These are phyloP conservation scores for Aspergillus sp. DNA, from an alignment of 2,329 filamentous ascomycete genomes.

Conservation along the genomic window DNA sequence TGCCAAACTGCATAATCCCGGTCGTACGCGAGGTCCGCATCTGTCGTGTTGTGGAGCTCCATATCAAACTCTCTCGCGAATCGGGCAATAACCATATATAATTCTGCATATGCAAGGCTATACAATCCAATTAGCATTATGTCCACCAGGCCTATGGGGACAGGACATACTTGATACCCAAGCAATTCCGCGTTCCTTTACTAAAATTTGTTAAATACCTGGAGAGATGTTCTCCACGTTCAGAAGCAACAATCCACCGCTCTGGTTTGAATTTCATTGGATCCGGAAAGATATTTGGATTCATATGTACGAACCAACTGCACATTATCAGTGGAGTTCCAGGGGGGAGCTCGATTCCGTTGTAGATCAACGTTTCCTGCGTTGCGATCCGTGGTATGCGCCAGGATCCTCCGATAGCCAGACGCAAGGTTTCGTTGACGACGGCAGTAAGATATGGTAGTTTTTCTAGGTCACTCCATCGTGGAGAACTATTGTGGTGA, in stretches of 20 bases:
- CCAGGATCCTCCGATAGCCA: slow-evolving; percentile 5
- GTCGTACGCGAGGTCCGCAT: slow-evolving; percentile 1
- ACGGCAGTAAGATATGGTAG: slow-evolving; percentile 16
- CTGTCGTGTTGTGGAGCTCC: slow-evolving; percentile 5
- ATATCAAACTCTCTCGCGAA: background rate
- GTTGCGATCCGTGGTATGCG: slow-evolving; percentile 3
- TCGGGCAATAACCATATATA: background rate
- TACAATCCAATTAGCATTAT: background rate
- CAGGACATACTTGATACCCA: slow-evolving; percentile 3
- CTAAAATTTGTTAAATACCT: slow-evolving; percentile 2
- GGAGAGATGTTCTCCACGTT: slow-evolving; percentile 1
- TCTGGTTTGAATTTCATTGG: slow-evolving; percentile 5
- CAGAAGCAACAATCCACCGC: slow-evolving; percentile 1
- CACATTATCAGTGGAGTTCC: slow-evolving; percentile 2
- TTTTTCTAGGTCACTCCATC: slow-evolving; percentile 19
- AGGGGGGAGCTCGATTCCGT: slow-evolving; percentile 1
- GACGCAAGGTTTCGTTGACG: slow-evolving; percentile 15
- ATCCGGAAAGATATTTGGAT: slow-evolving; percentile 1
- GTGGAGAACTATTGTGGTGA: background rate
- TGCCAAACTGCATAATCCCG: slow-evolving; percentile 2
- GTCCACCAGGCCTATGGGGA: background rate
- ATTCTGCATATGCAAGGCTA: slow-evolving; percentile 2
- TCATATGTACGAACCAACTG: slow-evolving; percentile 5
- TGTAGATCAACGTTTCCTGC: slow-evolving; percentile 3
- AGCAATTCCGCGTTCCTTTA: slow-evolving; percentile 1